A percentile compares a stretch with the other conserved stretches of the same genome.
Conservation (phyloP, 768 basidiomycete species). For the Pisolithus tinctorius region DNA sequence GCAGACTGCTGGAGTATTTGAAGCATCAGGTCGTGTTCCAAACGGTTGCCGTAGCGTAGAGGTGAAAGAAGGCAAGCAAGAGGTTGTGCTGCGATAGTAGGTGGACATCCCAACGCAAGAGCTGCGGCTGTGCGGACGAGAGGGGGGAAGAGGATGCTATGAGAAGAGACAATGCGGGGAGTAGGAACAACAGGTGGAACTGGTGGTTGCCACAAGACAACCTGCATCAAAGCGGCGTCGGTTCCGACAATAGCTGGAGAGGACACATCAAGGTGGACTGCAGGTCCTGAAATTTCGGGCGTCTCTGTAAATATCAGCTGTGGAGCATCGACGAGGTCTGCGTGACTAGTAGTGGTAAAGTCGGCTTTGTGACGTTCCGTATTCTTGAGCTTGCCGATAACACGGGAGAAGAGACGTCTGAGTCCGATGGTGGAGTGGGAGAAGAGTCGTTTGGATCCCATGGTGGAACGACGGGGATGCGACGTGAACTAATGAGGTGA, state of each 20-base stretch:
- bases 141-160: not conserved
- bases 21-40: not conserved
- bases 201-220: constrained; percentile 1
- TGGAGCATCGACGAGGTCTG: not conserved
- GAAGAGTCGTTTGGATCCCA: not conserved
- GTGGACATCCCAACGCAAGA: not conserved
- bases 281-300: not conserved
- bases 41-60: not conserved
- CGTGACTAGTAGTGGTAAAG: not conserved
- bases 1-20: not conserved
- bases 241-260: not conserved
- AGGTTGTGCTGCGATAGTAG: not conserved
- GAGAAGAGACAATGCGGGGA: not conserved
- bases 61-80: not conserved
- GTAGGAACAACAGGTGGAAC: not conserved
- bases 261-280: not conserved
- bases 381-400: constrained; percentile 1
- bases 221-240: not conserved
- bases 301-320: not conserved
- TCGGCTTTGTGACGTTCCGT: not conserved
- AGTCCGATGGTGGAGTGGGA: not conserved
- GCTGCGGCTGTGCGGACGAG: not conserved
- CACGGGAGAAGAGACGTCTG: not conserved
- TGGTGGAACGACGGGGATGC: not conserved
- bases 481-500: not conserved